Evolutionary conservation across 164 flowering plant genomes (phyloP), one percentile per base, ranked within the genome.

Genomic region (Annona squamosa): DNA sequence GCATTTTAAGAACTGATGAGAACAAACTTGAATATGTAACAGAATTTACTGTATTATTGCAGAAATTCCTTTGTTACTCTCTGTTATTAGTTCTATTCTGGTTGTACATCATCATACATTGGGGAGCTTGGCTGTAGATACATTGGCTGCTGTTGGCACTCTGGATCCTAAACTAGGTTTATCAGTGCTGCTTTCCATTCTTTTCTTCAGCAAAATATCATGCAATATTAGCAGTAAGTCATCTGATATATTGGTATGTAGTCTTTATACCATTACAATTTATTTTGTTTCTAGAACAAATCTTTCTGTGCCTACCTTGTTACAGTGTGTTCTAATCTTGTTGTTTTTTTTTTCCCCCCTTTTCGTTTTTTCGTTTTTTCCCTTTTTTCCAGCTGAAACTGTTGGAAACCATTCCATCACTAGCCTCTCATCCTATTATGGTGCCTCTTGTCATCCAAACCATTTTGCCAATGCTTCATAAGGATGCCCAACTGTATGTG

Each of bases 401-500:
- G 76, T 82, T 91, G 84, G 85, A 76, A 44, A 68, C 91, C 81
- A 89, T 96, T 73, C 97, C 99, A 52, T 82, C 91, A 66, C 86
- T 96, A 70, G 97, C 94, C 76, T 87, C 97, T 45, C 87, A 96
- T 74, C 77, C 90, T 73, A 82, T 81, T 42, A 91, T 96, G 95
- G 74, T 85, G 63, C 97, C 98, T 12, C 84, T 96, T 70, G 68
- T 93, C 65, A 78, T 90, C 79, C 95, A 93, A 80, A 87, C 92
- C 73, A 84, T 91, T 73, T 69, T 83, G 73, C 97, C 98, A 67
- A 91, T 96, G 95, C 90, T 96, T 73, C 86, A 81, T 26, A 83
- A 77, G 79, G 90, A 87, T 76, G 79, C 82, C 68, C 86, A 87
- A 47, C 85, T 82, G 98, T 95, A 86, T 59, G 10, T 52, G 59